Conservation (phyloP, 1,284 basidiomycete genomes). For the Peniophora sp. region DNA sequence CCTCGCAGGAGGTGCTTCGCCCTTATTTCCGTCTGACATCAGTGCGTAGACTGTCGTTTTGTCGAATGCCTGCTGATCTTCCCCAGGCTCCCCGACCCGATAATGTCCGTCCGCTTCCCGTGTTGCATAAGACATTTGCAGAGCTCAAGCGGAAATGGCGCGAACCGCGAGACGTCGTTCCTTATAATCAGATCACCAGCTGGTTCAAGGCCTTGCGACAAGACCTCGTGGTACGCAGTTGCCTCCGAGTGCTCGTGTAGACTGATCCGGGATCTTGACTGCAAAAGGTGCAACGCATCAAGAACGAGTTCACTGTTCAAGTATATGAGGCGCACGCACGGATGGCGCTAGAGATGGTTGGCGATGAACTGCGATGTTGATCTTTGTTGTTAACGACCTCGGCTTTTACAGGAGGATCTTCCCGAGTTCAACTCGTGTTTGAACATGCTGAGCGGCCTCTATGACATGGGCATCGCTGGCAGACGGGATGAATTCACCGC, state of each 20-base stretch:
- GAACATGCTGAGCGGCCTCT: slow-evolving; percentile 83
- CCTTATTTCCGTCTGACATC: slow-evolving; percentile 93
- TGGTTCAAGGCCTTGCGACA: slow-evolving; percentile 98
- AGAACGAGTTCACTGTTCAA: slow-evolving; percentile 96
- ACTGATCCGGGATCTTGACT: slow-evolving; percentile 13
- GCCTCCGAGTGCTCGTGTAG: slow-evolving; percentile 6
- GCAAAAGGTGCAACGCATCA: slow-evolving; percentile 92
- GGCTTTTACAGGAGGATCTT: slow-evolving; percentile 72
- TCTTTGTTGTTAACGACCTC: slow-evolving; percentile 8
- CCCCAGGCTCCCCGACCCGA: slow-evolving; percentile 88
- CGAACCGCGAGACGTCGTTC: slow-evolving; percentile 44
- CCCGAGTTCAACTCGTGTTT: slow-evolving; percentile 99
- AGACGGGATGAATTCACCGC: slow-evolving; percentile 94
- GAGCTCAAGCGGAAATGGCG: slow-evolving; percentile 90
- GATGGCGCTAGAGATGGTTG: slow-evolving; percentile 89
- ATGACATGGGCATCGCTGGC: slow-evolving; percentile 88
- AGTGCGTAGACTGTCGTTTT: slow-evolving; percentile 52
- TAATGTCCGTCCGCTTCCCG: slow-evolving; percentile 83
- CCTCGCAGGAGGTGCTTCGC: slow-evolving; percentile 85
- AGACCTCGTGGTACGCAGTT: slow-evolving; percentile 84
- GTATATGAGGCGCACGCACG: slow-evolving; percentile 99
- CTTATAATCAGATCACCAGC: slow-evolving; percentile 93
- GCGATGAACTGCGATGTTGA: slow-evolving; percentile 17
- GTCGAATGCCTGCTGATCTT: no score
- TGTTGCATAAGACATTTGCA: slow-evolving; percentile 80